A percentile compares a stretch with the other conserved stretches of the same genome.
Conservation (phyloP, 306 rosid genomes). For the Senna siamea region DNA sequence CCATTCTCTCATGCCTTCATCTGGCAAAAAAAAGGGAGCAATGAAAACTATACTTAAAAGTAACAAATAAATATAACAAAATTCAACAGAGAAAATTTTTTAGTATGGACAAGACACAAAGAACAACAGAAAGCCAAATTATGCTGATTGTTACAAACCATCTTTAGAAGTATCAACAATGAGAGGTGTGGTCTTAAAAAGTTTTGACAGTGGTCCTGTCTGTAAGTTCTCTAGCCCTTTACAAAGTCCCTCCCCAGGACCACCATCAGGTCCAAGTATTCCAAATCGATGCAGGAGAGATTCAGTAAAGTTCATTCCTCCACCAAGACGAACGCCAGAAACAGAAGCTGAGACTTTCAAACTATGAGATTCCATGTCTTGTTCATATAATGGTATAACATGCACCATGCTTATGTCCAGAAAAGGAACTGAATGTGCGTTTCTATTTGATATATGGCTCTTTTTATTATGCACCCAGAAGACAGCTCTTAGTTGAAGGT, state of each 20-base stretch:
- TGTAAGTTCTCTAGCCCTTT: slow-evolving; percentile 78
- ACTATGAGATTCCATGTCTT: slow-evolving; percentile 75
- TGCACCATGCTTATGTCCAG: slow-evolving; percentile 68
- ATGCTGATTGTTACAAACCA: slow-evolving; percentile 54
- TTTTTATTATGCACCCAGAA: slow-evolving; percentile 77
- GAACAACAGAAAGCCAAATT: slow-evolving; percentile 36
- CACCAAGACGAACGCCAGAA: slow-evolving; percentile 89
- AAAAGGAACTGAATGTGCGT: slow-evolving; percentile 62
- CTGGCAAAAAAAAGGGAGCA: slow-evolving; percentile 42
- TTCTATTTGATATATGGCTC: slow-evolving; percentile 48
- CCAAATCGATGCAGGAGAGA: slow-evolving; percentile 88
- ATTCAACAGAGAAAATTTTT: slow-evolving; percentile 26
- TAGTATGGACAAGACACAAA: slow-evolving; percentile 24
- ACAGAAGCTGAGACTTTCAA: slow-evolving; percentile 82
- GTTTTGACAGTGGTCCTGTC: slow-evolving; percentile 86
- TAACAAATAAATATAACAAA: slow-evolving; percentile 9
- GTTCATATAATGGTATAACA: slow-evolving; percentile 75
- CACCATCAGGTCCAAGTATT: slow-evolving; percentile 92
- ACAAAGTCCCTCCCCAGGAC: slow-evolving; percentile 76
- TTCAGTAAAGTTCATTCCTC: slow-evolving; percentile 97
- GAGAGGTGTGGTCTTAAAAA: slow-evolving; percentile 65
- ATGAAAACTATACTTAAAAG: not conserved
- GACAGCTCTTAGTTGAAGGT: slow-evolving; percentile 78
- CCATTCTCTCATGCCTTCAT: slow-evolving; percentile 53
- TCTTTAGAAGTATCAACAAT: slow-evolving; percentile 50